Conservation (phyloP, 2,329 filamentous ascomycete genomes). For the Rachicladosporium sp. region DNA sequence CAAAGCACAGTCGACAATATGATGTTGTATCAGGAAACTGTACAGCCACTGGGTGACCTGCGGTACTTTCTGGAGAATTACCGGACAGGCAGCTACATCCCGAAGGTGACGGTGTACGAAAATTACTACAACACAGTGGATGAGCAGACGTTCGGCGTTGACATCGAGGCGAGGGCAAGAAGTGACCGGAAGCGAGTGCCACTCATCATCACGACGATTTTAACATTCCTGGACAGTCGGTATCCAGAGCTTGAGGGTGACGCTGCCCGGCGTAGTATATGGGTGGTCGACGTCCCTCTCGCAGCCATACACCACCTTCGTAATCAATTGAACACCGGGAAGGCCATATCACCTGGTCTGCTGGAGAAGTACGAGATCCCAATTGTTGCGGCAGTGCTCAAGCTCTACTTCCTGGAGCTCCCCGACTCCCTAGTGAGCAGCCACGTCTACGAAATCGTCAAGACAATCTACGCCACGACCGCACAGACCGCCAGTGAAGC, state of each 20-base stretch:
- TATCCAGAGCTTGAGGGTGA: constrained; percentile 97
- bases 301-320: constrained; percentile 74
- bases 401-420: constrained; percentile 87
- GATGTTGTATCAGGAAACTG: constrained; percentile 97
- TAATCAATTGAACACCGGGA: constrained; percentile 74
- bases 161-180: constrained; percentile 86
- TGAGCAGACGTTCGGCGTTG: constrained; percentile 94
- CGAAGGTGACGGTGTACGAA: constrained; percentile 85
- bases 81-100: constrained; percentile 82
- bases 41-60: constrained; percentile 83
- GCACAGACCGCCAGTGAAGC: constrained; percentile 63
- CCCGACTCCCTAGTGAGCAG: constrained; percentile 97
- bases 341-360: constrained; percentile 60
- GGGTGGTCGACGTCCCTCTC: constrained; percentile 86
- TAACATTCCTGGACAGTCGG: constrained; percentile 91
- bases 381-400: constrained; percentile 82
- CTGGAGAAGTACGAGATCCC: constrained; percentile 86
- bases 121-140: constrained; percentile 99
- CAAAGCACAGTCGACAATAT: constrained; percentile 96
- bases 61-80: constrained; percentile 95
- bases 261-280: constrained; percentile 80
- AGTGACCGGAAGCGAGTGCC: constrained; percentile 94
- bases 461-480: constrained; percentile 85
- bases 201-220: constrained; percentile 76
- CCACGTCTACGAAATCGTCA: constrained; percentile 96